These are phyloP conservation scores for Hypoxylon sp. DNA, from an alignment of 2,329 filamentous ascomycete genomes.

Conservation along the genomic window DNA sequence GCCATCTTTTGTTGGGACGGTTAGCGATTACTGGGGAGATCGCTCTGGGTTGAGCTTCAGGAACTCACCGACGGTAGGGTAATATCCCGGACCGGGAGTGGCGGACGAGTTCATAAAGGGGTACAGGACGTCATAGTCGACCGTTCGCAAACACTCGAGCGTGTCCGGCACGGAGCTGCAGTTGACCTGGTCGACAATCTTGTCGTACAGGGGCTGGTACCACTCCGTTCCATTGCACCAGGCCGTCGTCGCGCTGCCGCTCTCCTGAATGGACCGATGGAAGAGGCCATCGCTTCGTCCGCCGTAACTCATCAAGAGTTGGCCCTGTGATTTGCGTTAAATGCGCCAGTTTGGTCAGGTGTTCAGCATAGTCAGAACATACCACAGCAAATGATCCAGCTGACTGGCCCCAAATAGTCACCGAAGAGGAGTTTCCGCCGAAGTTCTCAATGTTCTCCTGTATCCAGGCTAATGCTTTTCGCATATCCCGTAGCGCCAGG, in stretches of 20 bases:
- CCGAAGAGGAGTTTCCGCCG: constrained; percentile 41
- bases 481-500: constrained; percentile 41
- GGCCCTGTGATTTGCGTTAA: constrained; percentile 33
- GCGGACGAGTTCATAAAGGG: constrained; percentile 51
- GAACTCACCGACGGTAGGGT: constrained; percentile 43
- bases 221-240: constrained; percentile 49
- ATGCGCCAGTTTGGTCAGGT: background rate
- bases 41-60: background rate
- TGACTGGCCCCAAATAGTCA: constrained; percentile 44
- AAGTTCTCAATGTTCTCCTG: constrained; percentile 44
- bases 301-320: constrained; percentile 41
- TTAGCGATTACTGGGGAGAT: background rate
- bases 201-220: constrained; percentile 57
- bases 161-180: constrained; percentile 57
- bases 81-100: constrained; percentile 39
- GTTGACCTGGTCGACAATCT: constrained; percentile 54
- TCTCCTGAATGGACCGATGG: constrained; percentile 43
- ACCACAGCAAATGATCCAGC: constrained; percentile 46
- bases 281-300: constrained; percentile 41
- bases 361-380: constrained; percentile 1
- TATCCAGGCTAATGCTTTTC: constrained; percentile 41
- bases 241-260: constrained; percentile 45
- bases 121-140: constrained; percentile 57
- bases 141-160: constrained; percentile 58
- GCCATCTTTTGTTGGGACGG: constrained; percentile 52